Percentiles rank a stretch among this genome's conserved stretches.
Evolutionary conservation across 306 rosid species (phyloP).

Genomic region (Cajanus cajan): DNA sequence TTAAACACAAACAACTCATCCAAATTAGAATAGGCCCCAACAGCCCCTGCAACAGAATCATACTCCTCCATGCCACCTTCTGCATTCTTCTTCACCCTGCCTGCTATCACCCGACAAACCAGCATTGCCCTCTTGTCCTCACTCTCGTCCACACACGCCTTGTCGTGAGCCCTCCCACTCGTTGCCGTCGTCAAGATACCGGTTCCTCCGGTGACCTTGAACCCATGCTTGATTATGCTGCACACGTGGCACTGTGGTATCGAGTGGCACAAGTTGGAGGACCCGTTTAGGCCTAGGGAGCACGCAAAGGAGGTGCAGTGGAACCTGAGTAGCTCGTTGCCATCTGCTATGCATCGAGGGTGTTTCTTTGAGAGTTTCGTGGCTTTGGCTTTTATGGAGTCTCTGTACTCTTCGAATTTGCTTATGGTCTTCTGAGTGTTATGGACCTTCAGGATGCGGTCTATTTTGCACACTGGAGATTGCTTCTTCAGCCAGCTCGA

Average conservation of each 20-base stretch:
- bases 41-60: slow-evolving; percentile 75
- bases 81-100: slow-evolving; percentile 84
- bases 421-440: slow-evolving; percentile 75
- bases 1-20: slow-evolving; percentile 83
- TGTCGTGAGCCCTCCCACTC: slow-evolving; percentile 90
- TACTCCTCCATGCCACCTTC: slow-evolving; percentile 71
- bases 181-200: slow-evolving; percentile 89
- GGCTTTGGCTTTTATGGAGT: slow-evolving; percentile 80
- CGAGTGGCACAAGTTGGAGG: slow-evolving; percentile 82
- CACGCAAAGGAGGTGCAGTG: slow-evolving; percentile 79
- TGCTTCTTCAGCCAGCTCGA: slow-evolving; percentile 96
- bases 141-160: slow-evolving; percentile 38
- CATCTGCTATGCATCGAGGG: slow-evolving; percentile 93
- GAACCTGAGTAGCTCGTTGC: slow-evolving; percentile 89
- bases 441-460: slow-evolving; percentile 86
- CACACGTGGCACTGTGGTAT: slow-evolving; percentile 69
- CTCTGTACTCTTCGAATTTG: slow-evolving; percentile 87
- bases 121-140: slow-evolving; percentile 77
- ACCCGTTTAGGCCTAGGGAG: slow-evolving; percentile 83
- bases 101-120: slow-evolving; percentile 97
- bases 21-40: slow-evolving; percentile 83
- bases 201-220: slow-evolving; percentile 43
- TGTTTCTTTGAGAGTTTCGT: slow-evolving; percentile 68
- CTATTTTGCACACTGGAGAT: slow-evolving; percentile 84
- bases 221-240: slow-evolving; percentile 72